These are phyloP conservation scores for Penicillium steckii DNA, from an alignment of 495 filamentous ascomycete genomes.

Conservation along the genomic window DNA sequence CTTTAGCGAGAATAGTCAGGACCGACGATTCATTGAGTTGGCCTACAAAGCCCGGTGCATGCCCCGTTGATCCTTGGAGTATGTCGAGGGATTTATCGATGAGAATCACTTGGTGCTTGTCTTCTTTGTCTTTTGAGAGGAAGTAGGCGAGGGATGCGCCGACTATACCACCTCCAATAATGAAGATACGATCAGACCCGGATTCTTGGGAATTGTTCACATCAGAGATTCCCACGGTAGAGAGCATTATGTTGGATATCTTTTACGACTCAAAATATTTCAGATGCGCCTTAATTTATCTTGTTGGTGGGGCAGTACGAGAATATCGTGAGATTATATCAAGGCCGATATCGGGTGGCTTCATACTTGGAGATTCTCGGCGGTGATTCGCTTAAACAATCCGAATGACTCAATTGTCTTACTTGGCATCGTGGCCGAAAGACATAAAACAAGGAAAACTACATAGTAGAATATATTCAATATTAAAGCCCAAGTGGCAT, in stretches of 20 bases:
- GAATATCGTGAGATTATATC: too few species aligned
- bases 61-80: conserved; percentile 26
- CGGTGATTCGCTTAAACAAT: too few species aligned
- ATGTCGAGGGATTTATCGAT: conserved; percentile 25
- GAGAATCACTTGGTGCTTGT: conserved; percentile 13
- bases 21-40: conserved; percentile 36
- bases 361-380: too few species aligned
- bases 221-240: conserved; percentile 11
- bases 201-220: conserved; percentile 14
- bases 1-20: conserved; percentile 29
- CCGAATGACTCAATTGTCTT: too few species aligned
- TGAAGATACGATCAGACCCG: conserved; percentile 25
- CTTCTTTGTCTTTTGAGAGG: conserved; percentile 22
- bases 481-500: too few species aligned
- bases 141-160: conserved; percentile 39
- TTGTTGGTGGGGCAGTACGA: too few species aligned
- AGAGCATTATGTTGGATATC: conserved; percentile 7
- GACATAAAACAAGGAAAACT: too few species aligned
- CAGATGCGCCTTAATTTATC: too few species aligned
- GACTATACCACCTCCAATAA: conserved; percentile 48
- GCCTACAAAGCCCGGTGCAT: conserved; percentile 37
- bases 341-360: too few species aligned
- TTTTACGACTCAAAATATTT: neutral
- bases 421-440: too few species aligned
- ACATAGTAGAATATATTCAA: too few species aligned